These are phyloP conservation scores for Kwoniella pini DNA, from an alignment of 768 basidiomycete species.

Conservation along the genomic window DNA sequence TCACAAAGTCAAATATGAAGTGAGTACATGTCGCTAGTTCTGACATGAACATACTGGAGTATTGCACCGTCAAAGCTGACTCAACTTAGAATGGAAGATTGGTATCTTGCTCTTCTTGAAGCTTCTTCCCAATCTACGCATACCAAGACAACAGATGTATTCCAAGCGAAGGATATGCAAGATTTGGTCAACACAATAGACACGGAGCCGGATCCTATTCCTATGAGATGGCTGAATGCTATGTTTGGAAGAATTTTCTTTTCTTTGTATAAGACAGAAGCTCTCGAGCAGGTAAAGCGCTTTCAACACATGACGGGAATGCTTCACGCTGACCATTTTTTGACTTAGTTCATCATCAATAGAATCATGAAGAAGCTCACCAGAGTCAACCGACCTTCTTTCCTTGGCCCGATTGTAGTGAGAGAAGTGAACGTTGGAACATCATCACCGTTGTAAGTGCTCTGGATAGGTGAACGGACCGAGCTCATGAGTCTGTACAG, in stretches of 20 bases:
- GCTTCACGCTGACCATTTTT: neutral
- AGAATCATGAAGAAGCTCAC: constrained; percentile 90
- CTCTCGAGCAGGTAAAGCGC: constrained; percentile 62
- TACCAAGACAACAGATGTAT: constrained; percentile 60
- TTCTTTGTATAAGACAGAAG: constrained; percentile 80
- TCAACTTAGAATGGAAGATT: constrained; percentile 77
- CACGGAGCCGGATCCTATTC: constrained; percentile 90
- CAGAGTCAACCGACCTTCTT: constrained; percentile 84
- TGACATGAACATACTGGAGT: neutral
- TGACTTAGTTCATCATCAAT: constrained; percentile 68
- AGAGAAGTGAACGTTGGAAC: constrained; percentile 87
- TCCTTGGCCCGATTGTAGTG: constrained; percentile 80
- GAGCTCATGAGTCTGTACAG: no score
- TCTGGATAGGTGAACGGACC: no score
- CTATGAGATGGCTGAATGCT: constrained; percentile 97
- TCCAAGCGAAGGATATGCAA: constrained; percentile 76
- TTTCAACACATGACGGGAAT: constrained; percentile 10
- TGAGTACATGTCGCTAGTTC: constrained; percentile 18
- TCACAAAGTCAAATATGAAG: constrained; percentile 78
- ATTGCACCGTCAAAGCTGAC: constrained; percentile 2
- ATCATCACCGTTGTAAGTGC: constrained; percentile 63
- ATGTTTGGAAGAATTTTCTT: constrained; percentile 90
- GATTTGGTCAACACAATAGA: constrained; percentile 80
- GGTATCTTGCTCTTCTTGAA: constrained; percentile 65
- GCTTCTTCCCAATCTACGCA: constrained; percentile 55